Evolutionary conservation across 2,329 filamentous ascomycete genomes (phyloP).

Genomic region (Botrytis tulipae): DNA sequence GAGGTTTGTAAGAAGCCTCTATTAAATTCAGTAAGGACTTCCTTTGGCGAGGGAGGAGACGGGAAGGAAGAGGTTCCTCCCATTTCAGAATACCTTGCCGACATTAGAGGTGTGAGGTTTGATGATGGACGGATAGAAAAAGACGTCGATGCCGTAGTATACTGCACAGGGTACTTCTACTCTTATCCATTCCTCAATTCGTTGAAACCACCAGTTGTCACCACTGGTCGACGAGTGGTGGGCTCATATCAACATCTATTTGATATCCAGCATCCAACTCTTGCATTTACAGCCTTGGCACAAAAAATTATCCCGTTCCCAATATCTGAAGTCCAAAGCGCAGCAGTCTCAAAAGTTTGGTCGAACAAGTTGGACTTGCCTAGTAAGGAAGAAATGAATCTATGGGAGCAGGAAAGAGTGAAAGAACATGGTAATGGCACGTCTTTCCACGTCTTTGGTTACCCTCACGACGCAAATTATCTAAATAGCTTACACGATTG

Average conservation of each 20-base stretch:
- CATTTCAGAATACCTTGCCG: constrained; percentile 56
- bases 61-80: constrained; percentile 52
- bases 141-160: constrained; percentile 73
- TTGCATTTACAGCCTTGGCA: constrained; percentile 73
- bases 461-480: constrained; percentile 63
- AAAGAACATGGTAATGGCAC: constrained; percentile 45
- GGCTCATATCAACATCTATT: constrained; percentile 80
- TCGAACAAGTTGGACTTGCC: constrained; percentile 68
- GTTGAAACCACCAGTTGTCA: constrained; percentile 56
- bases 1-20: constrained; percentile 57
- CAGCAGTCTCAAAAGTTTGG: constrained; percentile 75
- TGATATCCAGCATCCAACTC: constrained; percentile 69
- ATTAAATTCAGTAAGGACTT: constrained; percentile 61
- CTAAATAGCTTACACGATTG: constrained; percentile 68
- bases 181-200: constrained; percentile 69
- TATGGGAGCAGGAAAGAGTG: constrained; percentile 58
- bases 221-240: constrained; percentile 66
- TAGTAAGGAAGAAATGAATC: constrained; percentile 58
- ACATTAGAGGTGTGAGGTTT: constrained; percentile 62
- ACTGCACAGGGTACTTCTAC: constrained; percentile 89
- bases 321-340: constrained; percentile 73
- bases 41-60: constrained; percentile 40
- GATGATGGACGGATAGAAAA: constrained; percentile 62
- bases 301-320: constrained; percentile 89
- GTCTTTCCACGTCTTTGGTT: constrained; percentile 50